These are phyloP conservation scores for Pseudocercospora musae DNA, from an alignment of 2,329 filamentous ascomycete species.

Conservation along the genomic window DNA sequence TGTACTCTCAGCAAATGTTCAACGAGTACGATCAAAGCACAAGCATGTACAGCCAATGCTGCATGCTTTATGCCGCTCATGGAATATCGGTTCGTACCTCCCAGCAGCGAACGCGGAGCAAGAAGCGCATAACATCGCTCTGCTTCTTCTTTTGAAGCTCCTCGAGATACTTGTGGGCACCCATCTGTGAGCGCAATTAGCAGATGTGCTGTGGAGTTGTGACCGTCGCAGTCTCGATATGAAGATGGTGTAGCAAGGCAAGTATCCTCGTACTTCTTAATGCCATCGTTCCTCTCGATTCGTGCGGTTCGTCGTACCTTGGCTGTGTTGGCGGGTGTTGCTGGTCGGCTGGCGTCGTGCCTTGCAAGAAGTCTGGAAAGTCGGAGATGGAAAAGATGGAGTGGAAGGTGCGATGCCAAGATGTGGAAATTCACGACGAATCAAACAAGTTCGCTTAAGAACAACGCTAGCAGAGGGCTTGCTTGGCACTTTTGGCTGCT, in stretches of 20 bases:
- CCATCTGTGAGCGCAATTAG: conserved; percentile 63
- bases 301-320: conserved; percentile 26
- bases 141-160: conserved; percentile 99
- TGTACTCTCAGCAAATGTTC: conserved; percentile 99
- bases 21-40: conserved; percentile 77
- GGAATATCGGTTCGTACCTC: conserved; percentile 62
- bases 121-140: conserved; percentile 99
- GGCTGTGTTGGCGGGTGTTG: conserved; percentile 23
- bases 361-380: conserved; percentile 11
- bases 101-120: conserved; percentile 99
- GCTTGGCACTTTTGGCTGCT: neutral
- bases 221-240: neutral
- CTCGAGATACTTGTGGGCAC: conserved; percentile 99
- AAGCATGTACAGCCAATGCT: conserved; percentile 22
- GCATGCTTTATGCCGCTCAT: conserved; percentile 35
- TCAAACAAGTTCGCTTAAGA: neutral
- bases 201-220: conserved; percentile 7
- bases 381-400: conserved; percentile 1
- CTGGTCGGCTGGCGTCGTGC: conserved; percentile 19
- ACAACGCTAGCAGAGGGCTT: neutral
- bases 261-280: conserved; percentile 3
- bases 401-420: conserved; percentile 4
- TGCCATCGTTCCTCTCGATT: conserved; percentile 2
- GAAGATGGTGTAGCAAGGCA: conserved; percentile 1
- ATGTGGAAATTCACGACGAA: neutral